Evolutionary conservation across 2,329 filamentous ascomycete species (phyloP).

Genomic region (Furcasterigmium sp.): DNA sequence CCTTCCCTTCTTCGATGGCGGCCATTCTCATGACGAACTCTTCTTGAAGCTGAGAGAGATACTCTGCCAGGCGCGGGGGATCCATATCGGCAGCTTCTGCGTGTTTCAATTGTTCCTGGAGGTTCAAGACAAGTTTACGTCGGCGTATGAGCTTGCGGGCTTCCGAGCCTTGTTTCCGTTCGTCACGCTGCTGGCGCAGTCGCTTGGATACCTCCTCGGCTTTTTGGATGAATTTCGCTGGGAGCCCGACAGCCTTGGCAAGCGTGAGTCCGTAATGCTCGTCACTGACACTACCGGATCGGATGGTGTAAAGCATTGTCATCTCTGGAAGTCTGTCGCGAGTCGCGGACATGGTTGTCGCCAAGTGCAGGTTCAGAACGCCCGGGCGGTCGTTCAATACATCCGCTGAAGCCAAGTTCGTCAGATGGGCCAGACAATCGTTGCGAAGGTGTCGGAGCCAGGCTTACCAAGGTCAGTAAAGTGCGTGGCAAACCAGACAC

Average conservation of each 20-base stretch:
- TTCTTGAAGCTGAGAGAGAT: conserved; percentile 62
- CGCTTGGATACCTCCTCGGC: conserved; percentile 63
- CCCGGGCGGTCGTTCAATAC: conserved; percentile 71
- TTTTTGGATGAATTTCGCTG: conserved; percentile 57
- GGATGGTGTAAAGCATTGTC: conserved; percentile 84
- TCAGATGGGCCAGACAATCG: neutral
- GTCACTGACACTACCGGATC: conserved; percentile 64
- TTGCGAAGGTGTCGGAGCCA: accelerated
- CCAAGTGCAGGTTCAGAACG: conserved; percentile 77
- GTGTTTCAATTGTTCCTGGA: conserved; percentile 69
- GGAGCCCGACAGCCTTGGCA: conserved; percentile 70
- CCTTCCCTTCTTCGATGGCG: conserved; percentile 43
- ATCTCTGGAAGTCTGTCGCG: conserved; percentile 54
- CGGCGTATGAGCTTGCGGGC: conserved; percentile 55
- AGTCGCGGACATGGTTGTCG: conserved; percentile 49
- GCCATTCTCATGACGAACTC: conserved; percentile 73
- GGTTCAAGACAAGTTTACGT: conserved; percentile 66
- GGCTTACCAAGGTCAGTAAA: conserved; percentile 70
- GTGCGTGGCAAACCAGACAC: conserved; percentile 92
- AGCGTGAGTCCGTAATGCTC: conserved; percentile 81
- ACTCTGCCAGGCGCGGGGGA: conserved; percentile 55
- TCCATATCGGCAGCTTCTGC: conserved; percentile 61
- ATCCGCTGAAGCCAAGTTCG: conserved; percentile 40
- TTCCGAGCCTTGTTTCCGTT: conserved; percentile 53
- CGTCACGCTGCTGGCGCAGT: conserved; percentile 53